Percentiles rank a stretch among this genome's conserved stretches.
Evolutionary conservation across 139 green algal species (phyloP).

Genomic region (Micractinium conductrix): DNA sequence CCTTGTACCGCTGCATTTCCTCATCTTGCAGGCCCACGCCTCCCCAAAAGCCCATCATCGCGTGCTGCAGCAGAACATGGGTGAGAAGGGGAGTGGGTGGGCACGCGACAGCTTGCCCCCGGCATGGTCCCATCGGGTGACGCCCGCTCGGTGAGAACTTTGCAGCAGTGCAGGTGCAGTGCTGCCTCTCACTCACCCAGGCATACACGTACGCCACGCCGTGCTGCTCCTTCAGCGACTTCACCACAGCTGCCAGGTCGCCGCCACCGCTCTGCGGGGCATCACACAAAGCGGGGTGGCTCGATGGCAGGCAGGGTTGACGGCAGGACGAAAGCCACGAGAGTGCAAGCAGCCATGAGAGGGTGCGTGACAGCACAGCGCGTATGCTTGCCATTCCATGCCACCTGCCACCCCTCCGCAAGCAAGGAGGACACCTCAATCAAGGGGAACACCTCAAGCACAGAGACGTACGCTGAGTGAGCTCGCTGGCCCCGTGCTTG

Average conservation of each 20-base stretch:
- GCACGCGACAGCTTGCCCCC: too few species aligned
- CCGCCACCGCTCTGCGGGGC: slow-evolving; percentile 35
- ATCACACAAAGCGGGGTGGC: neutral
- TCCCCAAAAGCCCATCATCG: slow-evolving; percentile 73
- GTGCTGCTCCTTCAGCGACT: slow-evolving; percentile 54
- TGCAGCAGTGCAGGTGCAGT: too few species aligned
- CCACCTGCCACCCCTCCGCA: neutral
- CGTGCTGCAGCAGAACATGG: too few species aligned
- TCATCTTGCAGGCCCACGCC: slow-evolving; percentile 17
- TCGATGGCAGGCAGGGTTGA: neutral
- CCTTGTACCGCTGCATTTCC: slow-evolving; percentile 25
- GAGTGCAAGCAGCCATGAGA: too few species aligned
- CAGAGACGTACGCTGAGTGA: slow-evolving; percentile 28
- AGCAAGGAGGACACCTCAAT: too few species aligned
- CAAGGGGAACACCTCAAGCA: too few species aligned
- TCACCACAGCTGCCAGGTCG: slow-evolving; percentile 70
- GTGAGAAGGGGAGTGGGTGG: too few species aligned
- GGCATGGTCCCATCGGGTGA: too few species aligned
- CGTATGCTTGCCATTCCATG: too few species aligned
- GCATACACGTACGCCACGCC: slow-evolving; percentile 81
- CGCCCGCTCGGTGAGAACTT: too few species aligned
- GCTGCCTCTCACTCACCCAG: too few species aligned
- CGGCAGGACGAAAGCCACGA: neutral
- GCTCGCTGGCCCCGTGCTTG: slow-evolving; percentile 35
- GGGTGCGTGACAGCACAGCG: too few species aligned